A percentile compares a stretch with the other conserved stretches of the same genome.
These are phyloP conservation scores for Aspergillus transmontanensis DNA, from an alignment of 2,329 filamentous ascomycete species.

Conservation along the genomic window DNA sequence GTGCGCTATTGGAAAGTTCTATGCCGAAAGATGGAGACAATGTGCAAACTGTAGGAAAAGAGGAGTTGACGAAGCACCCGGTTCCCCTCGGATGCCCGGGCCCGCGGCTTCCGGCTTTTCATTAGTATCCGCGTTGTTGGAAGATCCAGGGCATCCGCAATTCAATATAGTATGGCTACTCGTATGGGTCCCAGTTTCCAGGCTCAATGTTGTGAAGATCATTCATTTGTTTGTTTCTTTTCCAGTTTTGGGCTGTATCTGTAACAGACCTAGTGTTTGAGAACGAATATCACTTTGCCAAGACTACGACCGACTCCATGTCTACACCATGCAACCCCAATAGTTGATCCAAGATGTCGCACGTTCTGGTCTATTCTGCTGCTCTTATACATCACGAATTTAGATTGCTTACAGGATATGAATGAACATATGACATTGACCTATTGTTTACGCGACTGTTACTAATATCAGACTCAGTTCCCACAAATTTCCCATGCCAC, in stretches of 20 bases:
- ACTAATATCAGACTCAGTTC: neutral
- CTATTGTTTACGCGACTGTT: neutral
- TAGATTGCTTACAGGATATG: accelerated
- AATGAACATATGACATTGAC: neutral
- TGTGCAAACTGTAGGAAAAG: neutral
- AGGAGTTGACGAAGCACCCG: neutral
- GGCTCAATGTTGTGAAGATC: too few species aligned
- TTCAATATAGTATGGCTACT: too few species aligned
- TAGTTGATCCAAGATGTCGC: neutral
- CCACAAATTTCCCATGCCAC: neutral
- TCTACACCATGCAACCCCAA: neutral
- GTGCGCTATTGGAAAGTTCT: neutral
- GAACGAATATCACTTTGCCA: neutral
- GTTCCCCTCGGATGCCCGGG: neutral
- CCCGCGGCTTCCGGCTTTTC: neutral
- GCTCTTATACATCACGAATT: neutral
- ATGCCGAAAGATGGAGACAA: neutral
- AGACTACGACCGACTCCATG: neutral
- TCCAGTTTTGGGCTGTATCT: too few species aligned
- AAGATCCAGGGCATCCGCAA: too few species aligned
- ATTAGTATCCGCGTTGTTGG: neutral
- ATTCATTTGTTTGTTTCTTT: too few species aligned
- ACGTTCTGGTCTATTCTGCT: neutral
- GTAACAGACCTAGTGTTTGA: too few species aligned
- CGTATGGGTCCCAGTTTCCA: too few species aligned